Base-by-base conservation (phyloP, 2,329 filamentous ascomycete genomes). In the Erysiphe pulchra region DNA sequence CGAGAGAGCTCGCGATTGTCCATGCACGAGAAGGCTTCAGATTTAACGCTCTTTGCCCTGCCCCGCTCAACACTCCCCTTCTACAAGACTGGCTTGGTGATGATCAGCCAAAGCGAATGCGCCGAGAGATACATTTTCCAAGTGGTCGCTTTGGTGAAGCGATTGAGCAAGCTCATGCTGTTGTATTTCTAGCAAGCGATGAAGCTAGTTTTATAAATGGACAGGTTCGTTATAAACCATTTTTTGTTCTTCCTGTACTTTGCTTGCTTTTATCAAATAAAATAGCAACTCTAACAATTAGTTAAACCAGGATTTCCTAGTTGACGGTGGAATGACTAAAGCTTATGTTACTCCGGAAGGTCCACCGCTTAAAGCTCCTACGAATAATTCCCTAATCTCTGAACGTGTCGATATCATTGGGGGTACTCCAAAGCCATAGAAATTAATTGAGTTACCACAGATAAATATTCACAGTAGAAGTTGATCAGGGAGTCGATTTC, bases 291-390 rank as follows among this genome's bases (percentile, higher is more conserved):
- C 4, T 33, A 12, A 34, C 16, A 34, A 42, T 44, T 54, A 46
- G 51, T 18, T 40, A n/a, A 14, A 18, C 9, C 42, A 75, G 48
- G 90, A 95, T 59, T 92, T 95, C 64, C 79, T 92, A 4, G 85
- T 95, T 24, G 90, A 98, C 56, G 90, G 90, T 48, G 87, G 87
- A 49, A 83, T 98, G 82, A 87, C 77, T 56, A 93, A 81, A 69
- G 82, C 85, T 40, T 95, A 94, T 61, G 75, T 80, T 28, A 80
- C 75, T 1, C 64, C 75, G 1, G 73, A 78, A 61, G 75, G 75
- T 3, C 65, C 70, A 13, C 58, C 73, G 9, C 53, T 65, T 0
- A 53, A 63, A 11, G 67, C 69, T 5, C 76, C 76, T 3, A 58
- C 61, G 50, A 80, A 60, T 51, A 60, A 60, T 46, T 57, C 57